phyloP scores from a whole-genome alignment of 2,329 filamentous ascomycete genomes.

The Colletotrichum sp. region DNA sequence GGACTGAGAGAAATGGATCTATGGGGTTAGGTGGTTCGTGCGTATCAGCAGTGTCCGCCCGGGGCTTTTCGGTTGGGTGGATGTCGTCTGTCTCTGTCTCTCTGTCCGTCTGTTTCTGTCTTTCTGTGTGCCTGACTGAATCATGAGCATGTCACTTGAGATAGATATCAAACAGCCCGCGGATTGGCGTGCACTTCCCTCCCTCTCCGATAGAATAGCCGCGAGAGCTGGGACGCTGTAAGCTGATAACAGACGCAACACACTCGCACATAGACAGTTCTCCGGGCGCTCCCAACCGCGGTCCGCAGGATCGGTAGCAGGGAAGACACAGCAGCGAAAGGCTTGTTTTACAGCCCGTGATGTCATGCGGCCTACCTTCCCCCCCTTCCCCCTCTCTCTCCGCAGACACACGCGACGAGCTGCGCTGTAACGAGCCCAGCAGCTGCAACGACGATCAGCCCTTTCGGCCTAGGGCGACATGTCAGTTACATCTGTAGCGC shows the following conservation, averaged over 20 bases:
- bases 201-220: background rate
- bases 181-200: background rate
- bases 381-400: background rate
- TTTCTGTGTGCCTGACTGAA: background rate
- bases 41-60: background rate
- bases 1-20: background rate
- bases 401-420: background rate
- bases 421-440: background rate
- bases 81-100: background rate
- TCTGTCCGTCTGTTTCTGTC: background rate
- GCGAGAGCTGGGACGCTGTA: background rate
- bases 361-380: background rate
- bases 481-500: background rate
- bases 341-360: constrained; percentile 10
- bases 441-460: background rate
- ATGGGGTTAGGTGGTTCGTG: constrained; percentile 6
- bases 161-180: background rate
- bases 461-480: background rate
- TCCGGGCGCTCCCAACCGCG: background rate
- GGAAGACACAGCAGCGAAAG: background rate
- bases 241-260: background rate
- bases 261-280: background rate
- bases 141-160: background rate
- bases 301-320: background rate
- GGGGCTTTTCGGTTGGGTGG: background rate